Evolutionary conservation across 208 protist genomes (phyloP), one percentile per base, ranked within the genome.

Genomic region (Porcisia hertigi): DNA sequence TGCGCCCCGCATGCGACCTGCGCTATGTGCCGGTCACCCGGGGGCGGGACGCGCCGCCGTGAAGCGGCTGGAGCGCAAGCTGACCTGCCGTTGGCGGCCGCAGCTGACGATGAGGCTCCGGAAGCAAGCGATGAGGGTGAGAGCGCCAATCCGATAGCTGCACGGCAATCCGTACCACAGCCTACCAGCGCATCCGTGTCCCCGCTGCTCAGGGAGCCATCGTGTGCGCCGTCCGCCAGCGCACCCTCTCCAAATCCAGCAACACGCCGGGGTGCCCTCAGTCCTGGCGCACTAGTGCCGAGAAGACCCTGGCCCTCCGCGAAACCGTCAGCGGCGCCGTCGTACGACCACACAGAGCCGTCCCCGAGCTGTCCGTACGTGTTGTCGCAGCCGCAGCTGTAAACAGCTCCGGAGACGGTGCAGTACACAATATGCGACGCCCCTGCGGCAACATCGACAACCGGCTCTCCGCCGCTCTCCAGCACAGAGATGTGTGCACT

Each of bases 281-380:
- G 77, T 70, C 36, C 60, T 77, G 23, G 58, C 75, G 36, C 58
- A 30, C 30, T 59, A 43, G 20, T 41, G 20, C 20, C 66, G n/a
- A n/a, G 57, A 34, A 23, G 2, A 36, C 14, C 30, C 43, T 71
- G 34, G 47, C 59, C 41, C 23, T 77, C 76, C 25, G 41, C 76
- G 23, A 18, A 36, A 9, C 36, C 16, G 64, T 49, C 12, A 57
- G 63, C 1, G 65, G 43, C 45, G 54, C 25, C 11, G 58, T 49
- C 30, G 60, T 16, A 47, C 5, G 77, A 82, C 91, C 93, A 97
- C 45, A 97, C 83, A 4, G 83, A 88, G 43, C 89, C 93, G 75
- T 95, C 90, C 25, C 93, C 93, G 39, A 97, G 85, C 83, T 97
- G 93, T 14, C 93, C 93, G 76, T 93, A 87, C 23, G 71, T 82